Conservation (phyloP, 2,329 filamentous ascomycete species). For the Elsinoe arachidis region DNA sequence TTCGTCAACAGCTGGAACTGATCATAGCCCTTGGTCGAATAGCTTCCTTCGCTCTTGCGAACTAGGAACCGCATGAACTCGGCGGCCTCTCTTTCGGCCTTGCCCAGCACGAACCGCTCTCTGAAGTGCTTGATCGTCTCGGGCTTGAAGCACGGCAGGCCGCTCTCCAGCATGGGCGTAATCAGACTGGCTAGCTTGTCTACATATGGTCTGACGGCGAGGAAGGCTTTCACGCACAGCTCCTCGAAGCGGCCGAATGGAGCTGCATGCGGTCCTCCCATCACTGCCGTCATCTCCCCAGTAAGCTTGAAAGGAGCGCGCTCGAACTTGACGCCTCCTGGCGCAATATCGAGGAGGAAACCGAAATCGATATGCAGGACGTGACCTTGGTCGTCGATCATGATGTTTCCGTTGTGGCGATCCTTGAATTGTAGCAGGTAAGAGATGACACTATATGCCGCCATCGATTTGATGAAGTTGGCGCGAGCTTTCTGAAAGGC, state of each 20-base stretch:
- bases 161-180: conserved; percentile 89
- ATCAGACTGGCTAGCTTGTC: conserved; percentile 88
- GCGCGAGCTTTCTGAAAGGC: conserved; percentile 89
- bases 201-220: conserved; percentile 75
- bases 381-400: conserved; percentile 95
- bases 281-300: conserved; percentile 95
- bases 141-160: conserved; percentile 94
- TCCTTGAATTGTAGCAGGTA: conserved; percentile 99
- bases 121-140: conserved; percentile 88
- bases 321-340: conserved; percentile 94
- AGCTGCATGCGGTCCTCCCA: conserved; percentile 85
- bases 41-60: conserved; percentile 80
- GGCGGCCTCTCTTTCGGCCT: conserved; percentile 83
- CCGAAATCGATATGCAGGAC: conserved; percentile 98
- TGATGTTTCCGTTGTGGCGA: conserved; percentile 98
- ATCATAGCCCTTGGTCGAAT: conserved; percentile 91
- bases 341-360: conserved; percentile 98
- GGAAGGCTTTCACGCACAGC: conserved; percentile 88
- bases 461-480: conserved; percentile 99
- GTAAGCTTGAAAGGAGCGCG: conserved; percentile 97
- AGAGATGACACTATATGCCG: conserved; percentile 93
- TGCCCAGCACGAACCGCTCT: conserved; percentile 86
- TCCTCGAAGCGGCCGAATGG: conserved; percentile 95
- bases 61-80: conserved; percentile 88
- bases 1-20: conserved; percentile 97